Evolutionary conservation across 805 yeast genomes (phyloP), one percentile per base, ranked within the genome.

Genomic region (Isabelozyma pseudorhagii): DNA sequence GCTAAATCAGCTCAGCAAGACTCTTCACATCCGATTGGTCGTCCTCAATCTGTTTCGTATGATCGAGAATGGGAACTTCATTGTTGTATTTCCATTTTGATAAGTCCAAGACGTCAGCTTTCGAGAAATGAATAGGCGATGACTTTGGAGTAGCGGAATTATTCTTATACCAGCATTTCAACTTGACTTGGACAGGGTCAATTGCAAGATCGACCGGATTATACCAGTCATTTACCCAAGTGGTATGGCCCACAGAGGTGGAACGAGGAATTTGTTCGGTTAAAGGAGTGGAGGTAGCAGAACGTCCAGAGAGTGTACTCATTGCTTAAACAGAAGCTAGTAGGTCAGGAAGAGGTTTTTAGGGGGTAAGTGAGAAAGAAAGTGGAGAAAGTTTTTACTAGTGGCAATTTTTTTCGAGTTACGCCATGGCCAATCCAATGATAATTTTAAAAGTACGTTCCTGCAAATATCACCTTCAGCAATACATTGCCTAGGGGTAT

Each of bases 31-130:
- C 45, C 34, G 34, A 44, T 46, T 38, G 17, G 42, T 34, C 36
- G 25, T 10, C 42, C 31, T 25, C 50, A 28, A 8, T n/a, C 13
- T 17, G 44, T 17, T 41, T 49, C n/a, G 5, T 2, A 39, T 53
- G 55, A 34, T 72, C 78, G 8, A 80, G 81, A 5, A 78, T 83
- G 5, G 84, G 84, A 10, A 81, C 84, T 58, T 58, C 66, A 42
- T 61, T 52, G 56, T 65, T 59, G 62, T 72, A 67, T 51, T 62
- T 57, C 66, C 64, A 62, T 15, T 58, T 49, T n/a, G 64, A 62
- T 44, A 83, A 64, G 48, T 79, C 78, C 17, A 82, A 60, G 9
- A 69, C 58, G 56, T 82, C 86, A 21, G 61, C 64, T 8, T 62
- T 46, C 42, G 42, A 49, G 63, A 46, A 31, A 31, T 31, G n/a